Evolutionary conservation across 768 basidiomycete genomes (phyloP), one percentile per base, ranked within the genome.

Genomic region (Boletus reticulatus): DNA sequence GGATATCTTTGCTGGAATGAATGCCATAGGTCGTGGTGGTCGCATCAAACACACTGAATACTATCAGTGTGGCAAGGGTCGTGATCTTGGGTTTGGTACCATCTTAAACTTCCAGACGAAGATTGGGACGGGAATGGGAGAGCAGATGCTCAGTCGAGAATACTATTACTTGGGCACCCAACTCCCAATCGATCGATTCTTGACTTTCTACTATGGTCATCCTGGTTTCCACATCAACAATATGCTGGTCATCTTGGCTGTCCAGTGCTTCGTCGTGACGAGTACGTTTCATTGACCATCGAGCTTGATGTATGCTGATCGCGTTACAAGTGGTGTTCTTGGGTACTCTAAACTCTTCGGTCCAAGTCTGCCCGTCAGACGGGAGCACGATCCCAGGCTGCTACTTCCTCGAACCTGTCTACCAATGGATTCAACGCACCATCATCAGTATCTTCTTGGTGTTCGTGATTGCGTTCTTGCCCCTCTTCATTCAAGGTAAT

Each of bases 211-310:
- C 78, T 99, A 99, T 64, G 95, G 94, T 45, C 97, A 98, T 72
- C 97, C 97, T 43, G 97, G 93, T 50, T 99, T 99, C 88, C 97
- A 98, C 69, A 96, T 99, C 78, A 98, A 99, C 81, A 99, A 98
- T 72, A 98, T 98, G 84, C 78, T 98, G 69, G 90, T 99, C 73
- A 99, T 99, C 68, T 74, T 97, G 61, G 96, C 97, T 38, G 92
- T 98, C 27, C 96, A 98, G 72, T 76, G 95, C 56, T 98, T 99
- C 82, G 82, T 98, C 65, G 79, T 96, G 50, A 92, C 94, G 6
- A 84, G 92, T 93, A 67, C 63, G 91, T 82, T 49, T 52, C 27
- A 9, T 29, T 54, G 32, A 52, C 22, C 47, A 36, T 36, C 34
- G 44, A 36, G 14, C 14, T 32, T 44, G 37, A 31, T 43, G 48